These are phyloP conservation scores for Diutina pseudorugosa DNA, from an alignment of 1,139 yeast genomes.

Conservation along the genomic window DNA sequence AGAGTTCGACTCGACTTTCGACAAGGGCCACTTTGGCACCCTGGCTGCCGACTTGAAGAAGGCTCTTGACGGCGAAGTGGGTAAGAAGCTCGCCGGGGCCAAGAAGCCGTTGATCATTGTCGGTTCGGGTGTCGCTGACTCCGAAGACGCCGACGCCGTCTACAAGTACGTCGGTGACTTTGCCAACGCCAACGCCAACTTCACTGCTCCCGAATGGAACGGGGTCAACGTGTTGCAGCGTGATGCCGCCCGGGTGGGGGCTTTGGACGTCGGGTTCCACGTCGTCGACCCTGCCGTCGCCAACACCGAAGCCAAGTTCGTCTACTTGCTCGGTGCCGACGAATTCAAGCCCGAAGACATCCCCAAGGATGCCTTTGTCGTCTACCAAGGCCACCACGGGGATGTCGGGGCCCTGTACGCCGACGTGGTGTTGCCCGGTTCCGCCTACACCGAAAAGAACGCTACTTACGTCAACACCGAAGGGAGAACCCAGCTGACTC, in stretches of 20 bases:
- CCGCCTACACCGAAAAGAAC: conserved; percentile 82
- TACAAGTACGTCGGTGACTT: conserved; percentile 54
- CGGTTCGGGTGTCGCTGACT: conserved; percentile 72
- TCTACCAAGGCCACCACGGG: conserved; percentile 91
- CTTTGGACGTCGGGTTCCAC: conserved; percentile 74
- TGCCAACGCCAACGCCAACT: conserved; percentile 44
- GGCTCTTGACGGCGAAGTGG: conserved; percentile 60
- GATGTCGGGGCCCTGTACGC: conserved; percentile 83
- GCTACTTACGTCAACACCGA: conserved; percentile 88
- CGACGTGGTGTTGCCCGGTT: conserved; percentile 77
- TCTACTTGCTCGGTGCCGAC: conserved; percentile 78
- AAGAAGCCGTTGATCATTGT: conserved; percentile 68
- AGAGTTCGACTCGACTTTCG: conserved; percentile 66
- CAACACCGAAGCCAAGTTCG: conserved; percentile 53
- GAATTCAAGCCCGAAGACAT: conserved; percentile 59
- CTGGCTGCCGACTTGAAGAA: conserved; percentile 43
- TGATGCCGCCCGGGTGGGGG: conserved; percentile 80
- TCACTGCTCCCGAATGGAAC: conserved; percentile 68
- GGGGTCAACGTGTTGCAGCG: conserved; percentile 76
- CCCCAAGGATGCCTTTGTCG: conserved; percentile 79
- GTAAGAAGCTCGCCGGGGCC: conserved; percentile 56
- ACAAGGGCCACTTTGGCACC: conserved; percentile 51
- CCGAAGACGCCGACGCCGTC: conserved; percentile 52
- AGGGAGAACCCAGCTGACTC: conserved; percentile 76
- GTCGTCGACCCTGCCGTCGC: conserved; percentile 37